These are phyloP conservation scores for Platanthera zijinensis DNA, from an alignment of 106 monocot genomes.

Conservation along the genomic window DNA sequence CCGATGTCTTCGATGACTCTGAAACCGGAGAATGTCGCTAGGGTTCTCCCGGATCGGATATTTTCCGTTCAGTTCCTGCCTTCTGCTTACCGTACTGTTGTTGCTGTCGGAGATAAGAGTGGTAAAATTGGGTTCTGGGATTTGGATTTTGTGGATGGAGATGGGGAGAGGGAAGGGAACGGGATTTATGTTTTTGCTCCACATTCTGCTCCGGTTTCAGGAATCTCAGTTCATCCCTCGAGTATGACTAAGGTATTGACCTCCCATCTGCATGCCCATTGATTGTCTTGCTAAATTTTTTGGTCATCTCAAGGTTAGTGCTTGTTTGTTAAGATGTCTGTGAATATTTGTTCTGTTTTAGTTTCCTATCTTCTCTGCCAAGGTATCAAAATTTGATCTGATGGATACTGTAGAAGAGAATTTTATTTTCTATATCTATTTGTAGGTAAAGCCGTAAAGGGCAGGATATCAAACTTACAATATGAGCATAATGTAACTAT, in stretches of 20 bases:
- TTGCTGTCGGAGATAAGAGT: constrained; percentile 44
- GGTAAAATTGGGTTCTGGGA: constrained; percentile 40
- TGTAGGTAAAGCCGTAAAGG: no score
- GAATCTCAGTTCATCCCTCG: constrained; percentile 38
- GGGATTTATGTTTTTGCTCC: constrained; percentile 36
- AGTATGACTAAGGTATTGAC: constrained; percentile 28
- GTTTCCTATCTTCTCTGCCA: neutral
- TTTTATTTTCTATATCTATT: no score
- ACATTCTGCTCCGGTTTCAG: constrained; percentile 40
- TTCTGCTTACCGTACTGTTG: constrained; percentile 24
- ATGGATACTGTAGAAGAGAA: no score
- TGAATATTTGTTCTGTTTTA: neutral
- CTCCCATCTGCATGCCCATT: neutral
- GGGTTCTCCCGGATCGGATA: constrained; percentile 35
- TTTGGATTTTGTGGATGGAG: constrained; percentile 17
- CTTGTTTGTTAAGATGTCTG: neutral
- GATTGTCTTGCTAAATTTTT: neutral
- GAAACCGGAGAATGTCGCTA: constrained; percentile 24
- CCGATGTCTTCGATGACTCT: constrained; percentile 16
- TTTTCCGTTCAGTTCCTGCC: constrained; percentile 44
- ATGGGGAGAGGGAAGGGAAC: constrained; percentile 8
- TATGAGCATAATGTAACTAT: neutral
- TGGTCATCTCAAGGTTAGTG: neutral
- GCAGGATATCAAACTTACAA: no score
- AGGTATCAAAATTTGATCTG: neutral